Conservation (phyloP, 441 rosid species). For the Erodium texanum region DNA sequence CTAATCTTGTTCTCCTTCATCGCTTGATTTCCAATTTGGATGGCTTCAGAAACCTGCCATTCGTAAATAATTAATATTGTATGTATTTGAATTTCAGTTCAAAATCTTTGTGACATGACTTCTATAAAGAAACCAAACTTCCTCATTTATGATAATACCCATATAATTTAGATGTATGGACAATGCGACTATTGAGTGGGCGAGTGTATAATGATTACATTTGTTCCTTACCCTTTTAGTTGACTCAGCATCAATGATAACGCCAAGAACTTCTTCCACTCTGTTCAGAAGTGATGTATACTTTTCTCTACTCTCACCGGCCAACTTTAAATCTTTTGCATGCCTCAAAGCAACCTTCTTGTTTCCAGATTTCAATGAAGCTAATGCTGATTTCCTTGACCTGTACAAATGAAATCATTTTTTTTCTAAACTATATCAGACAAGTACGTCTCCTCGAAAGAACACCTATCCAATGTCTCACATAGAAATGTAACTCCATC, state of each 20-base stretch:
- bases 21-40: conserved; percentile 65
- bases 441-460: neutral
- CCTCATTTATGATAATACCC: neutral
- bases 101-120: neutral
- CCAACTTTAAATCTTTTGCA: conserved; percentile 57
- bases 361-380: conserved; percentile 57
- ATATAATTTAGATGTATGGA: neutral
- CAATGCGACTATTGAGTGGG: conserved; percentile 3
- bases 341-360: conserved; percentile 64
- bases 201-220: neutral
- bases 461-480: conserved; percentile 1
- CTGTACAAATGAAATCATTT: conserved; percentile 26
- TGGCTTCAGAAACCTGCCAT: conserved; percentile 67
- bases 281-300: conserved; percentile 56
- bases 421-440: conserved; percentile 2
- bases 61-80: neutral
- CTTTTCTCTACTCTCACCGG: conserved; percentile 57
- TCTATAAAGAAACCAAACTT: neutral
- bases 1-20: conserved; percentile 54
- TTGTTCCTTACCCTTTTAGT: conserved; percentile 45
- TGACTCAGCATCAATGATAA: conserved; percentile 56
- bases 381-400: conserved; percentile 53
- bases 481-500: neutral
- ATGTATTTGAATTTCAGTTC: too few species aligned
- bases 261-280: conserved; percentile 63